phyloP scores from a whole-genome alignment of 2,329 filamentous ascomycete genomes.

The Arthrobotrys musiformis region DNA sequence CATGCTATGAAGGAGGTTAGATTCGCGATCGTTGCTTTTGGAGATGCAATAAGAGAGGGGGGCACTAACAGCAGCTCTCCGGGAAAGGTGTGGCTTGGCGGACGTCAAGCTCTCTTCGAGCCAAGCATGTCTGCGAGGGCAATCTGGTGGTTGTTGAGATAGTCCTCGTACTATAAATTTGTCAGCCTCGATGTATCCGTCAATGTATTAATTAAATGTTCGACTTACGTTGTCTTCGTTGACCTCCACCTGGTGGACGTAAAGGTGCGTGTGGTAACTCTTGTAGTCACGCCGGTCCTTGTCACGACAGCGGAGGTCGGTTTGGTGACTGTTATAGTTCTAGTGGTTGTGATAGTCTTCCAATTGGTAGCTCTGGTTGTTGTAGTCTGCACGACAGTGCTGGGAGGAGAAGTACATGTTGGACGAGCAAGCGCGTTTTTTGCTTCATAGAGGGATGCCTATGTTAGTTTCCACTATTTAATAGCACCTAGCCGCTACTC shows the following conservation, averaged over 20 bases:
- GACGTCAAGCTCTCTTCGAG: background rate
- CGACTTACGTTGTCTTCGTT: constrained; percentile 5
- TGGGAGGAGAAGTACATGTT: constrained; percentile 1
- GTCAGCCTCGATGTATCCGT: background rate
- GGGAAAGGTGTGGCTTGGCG: constrained; percentile 12
- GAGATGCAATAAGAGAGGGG: background rate
- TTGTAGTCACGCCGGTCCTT: constrained; percentile 11
- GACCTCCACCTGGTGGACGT: background rate
- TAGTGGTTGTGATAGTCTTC: background rate
- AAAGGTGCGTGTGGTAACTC: background rate
- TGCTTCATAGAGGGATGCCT: background rate
- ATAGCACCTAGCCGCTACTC: too few species aligned
- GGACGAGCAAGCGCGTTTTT: constrained; percentile 3
- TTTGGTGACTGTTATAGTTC: background rate
- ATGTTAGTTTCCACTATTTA: constrained; percentile 1
- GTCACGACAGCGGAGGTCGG: background rate
- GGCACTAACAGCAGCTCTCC: constrained; percentile 20
- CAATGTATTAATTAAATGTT: background rate
- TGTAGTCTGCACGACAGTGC: background rate
- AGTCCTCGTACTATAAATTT: background rate
- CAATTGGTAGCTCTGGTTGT: background rate
- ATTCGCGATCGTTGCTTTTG: too few species aligned
- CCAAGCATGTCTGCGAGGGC: background rate
- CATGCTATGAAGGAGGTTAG: constrained; percentile 27
- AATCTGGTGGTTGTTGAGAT: constrained; percentile 4